Conservation (phyloP, 345 rosid genomes). For the Conringia planisiliqua region DNA sequence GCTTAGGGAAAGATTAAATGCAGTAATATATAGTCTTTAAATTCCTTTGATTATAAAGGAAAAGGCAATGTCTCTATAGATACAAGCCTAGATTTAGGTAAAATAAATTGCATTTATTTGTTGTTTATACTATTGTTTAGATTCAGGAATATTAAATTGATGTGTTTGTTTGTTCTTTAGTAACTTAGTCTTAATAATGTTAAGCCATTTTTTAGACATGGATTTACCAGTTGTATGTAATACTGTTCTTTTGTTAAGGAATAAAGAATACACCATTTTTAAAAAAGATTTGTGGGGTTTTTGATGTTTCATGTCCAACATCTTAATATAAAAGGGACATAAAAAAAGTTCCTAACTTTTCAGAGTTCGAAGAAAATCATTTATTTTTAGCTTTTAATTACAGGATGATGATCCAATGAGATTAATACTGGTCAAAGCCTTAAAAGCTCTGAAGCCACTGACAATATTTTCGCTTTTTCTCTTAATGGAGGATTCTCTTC, state of each 20-base stretch:
- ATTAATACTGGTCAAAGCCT: not conserved
- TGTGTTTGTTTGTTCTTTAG: constrained; percentile 16
- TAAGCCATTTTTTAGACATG: not conserved
- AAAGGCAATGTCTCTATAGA: not conserved
- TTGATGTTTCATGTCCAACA: too few relatives aligned
- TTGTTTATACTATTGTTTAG: not conserved
- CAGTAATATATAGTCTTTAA: constrained; percentile 18
- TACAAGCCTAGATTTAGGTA: not conserved
- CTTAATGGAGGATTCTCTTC: too few relatives aligned
- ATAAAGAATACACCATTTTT: constrained; percentile 7
- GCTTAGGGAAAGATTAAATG: constrained; percentile 14
- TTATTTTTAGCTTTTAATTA: not conserved
- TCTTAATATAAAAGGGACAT: too few relatives aligned
- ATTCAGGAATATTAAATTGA: constrained; percentile 17
- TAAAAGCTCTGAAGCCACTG: not conserved
- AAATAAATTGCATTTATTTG: not conserved
- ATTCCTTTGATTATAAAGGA: not conserved
- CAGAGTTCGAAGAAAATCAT: too few relatives aligned
- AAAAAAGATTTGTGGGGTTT: too few relatives aligned
- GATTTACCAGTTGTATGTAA: not conserved
- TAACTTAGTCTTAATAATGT: not conserved
- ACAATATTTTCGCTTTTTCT: not conserved
- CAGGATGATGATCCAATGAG: not conserved
- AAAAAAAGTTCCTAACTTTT: not conserved
- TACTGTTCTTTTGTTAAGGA: not conserved